Evolutionary conservation across 2,329 filamentous ascomycete species (phyloP).

Genomic region (Pestalotiopsis sp.): DNA sequence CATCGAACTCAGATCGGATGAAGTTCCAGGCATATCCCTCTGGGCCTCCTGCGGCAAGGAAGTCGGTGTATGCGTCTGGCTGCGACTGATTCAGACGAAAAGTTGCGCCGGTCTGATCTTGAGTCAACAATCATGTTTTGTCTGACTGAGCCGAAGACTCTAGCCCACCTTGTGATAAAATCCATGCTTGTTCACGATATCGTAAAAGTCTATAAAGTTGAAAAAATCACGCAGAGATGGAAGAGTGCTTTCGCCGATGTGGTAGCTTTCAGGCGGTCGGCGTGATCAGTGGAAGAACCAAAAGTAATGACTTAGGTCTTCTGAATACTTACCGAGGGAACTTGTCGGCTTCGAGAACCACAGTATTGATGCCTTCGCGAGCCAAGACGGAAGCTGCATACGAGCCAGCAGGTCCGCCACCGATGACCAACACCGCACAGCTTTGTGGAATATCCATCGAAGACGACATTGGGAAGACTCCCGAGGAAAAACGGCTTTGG

Average conservation of each 20-base stretch:
- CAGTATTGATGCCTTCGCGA: conserved; percentile 46
- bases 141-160: no score
- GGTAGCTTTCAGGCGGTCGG: conserved; percentile 32
- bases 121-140: neutral
- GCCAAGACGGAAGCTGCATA: conserved; percentile 46
- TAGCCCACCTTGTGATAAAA: neutral
- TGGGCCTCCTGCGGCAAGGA: neutral
- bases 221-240: conserved; percentile 44
- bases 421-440: conserved; percentile 41
- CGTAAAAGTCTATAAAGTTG: conserved; percentile 45
- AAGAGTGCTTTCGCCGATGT: conserved; percentile 41
- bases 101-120: neutral
- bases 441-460: no score
- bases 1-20: conserved; percentile 47
- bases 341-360: conserved; percentile 46
- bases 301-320: no score
- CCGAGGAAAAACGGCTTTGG: no score
- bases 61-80: neutral
- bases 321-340: neutral
- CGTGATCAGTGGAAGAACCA: neutral
- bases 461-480: no score
- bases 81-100: neutral
- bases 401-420: conserved; percentile 49
- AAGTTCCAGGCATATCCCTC: conserved; percentile 42
- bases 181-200: neutral